Evolutionary conservation across 208 protist genomes (phyloP).

Genomic region (Plasmodiophora brassicae): DNA sequence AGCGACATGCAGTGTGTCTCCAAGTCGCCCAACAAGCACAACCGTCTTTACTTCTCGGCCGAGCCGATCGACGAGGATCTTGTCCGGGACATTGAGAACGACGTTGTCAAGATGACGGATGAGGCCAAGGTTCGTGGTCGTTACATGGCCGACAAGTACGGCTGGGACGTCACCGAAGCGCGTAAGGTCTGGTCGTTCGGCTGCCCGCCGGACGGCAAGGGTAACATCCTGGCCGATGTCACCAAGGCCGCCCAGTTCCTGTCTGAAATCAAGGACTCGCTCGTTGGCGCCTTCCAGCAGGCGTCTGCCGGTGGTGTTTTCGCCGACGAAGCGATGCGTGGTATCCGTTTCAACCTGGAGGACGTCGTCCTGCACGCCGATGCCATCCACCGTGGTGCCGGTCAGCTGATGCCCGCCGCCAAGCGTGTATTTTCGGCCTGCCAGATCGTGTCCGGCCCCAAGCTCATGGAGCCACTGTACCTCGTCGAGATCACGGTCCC

Average conservation of each 20-base stretch:
- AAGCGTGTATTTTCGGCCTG: conserved; percentile 86
- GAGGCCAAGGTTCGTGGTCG: conserved; percentile 81
- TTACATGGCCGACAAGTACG: conserved; percentile 63
- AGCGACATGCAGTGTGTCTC: conserved; percentile 65
- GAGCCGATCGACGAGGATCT: conserved; percentile 82
- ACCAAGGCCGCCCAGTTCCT: conserved; percentile 97
- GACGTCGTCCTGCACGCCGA: conserved; percentile 97
- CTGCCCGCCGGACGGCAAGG: conserved; percentile 75
- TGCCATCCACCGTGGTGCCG: conserved; percentile 93
- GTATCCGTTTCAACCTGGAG: conserved; percentile 86
- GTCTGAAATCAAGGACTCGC: conserved; percentile 94
- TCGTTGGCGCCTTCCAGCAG: conserved; percentile 87
- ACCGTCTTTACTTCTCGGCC: conserved; percentile 91
- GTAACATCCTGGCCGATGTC: conserved; percentile 92
- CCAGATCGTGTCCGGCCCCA: conserved; percentile 79
- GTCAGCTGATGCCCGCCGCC: conserved; percentile 93
- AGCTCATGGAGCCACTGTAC: conserved; percentile 94
- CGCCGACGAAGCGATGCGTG: conserved; percentile 91
- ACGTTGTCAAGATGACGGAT: conserved; percentile 69
- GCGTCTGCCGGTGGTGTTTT: conserved; percentile 87
- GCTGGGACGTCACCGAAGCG: conserved; percentile 68
- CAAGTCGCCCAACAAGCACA: conserved; percentile 99
- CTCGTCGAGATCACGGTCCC: conserved; percentile 92
- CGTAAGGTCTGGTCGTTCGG: conserved; percentile 97
- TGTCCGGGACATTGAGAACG: conserved; percentile 83